Percentiles rank a stretch among this genome's conserved stretches.
Evolutionary conservation across 176 grass and related monocot genomes (phyloP).

Genomic region (Cenchrus purpureus): DNA sequence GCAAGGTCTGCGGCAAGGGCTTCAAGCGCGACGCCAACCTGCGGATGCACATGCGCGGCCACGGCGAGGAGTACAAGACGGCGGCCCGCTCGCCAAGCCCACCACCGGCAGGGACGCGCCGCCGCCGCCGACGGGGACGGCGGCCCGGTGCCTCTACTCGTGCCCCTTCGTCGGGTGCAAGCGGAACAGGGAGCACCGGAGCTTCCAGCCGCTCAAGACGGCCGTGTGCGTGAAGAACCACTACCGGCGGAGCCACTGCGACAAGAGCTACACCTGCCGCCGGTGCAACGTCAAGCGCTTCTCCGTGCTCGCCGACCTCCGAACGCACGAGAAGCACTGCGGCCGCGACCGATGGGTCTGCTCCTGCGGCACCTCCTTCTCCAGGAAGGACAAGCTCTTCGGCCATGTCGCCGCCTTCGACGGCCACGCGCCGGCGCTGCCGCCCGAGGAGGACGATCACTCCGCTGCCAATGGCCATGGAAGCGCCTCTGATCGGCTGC

Average conservation of each 20-base stretch:
- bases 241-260: conserved; percentile 94
- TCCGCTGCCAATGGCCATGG: background rate
- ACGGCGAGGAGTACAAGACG: conserved; percentile 83
- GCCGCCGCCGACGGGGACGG: background rate
- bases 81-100: conserved; percentile 71
- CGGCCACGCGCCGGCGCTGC: conserved; percentile 70
- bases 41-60: conserved; percentile 98
- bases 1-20: conserved; percentile 89
- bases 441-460: conserved; percentile 1
- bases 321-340: conserved; percentile 94
- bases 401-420: conserved; percentile 81
- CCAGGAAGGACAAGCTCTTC: conserved; percentile 96
- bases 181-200: conserved; percentile 72
- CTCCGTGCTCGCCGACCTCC: conserved; percentile 92
- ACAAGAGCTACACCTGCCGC: conserved; percentile 77
- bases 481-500: background rate
- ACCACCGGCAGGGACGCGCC: background rate
- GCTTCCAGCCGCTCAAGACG: conserved; percentile 90
- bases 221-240: conserved; percentile 87
- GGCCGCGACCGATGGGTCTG: conserved; percentile 77
- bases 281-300: conserved; percentile 86
- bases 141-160: conserved; percentile 57
- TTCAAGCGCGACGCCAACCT: conserved; percentile 99
- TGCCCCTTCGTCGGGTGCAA: conserved; percentile 85
- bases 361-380: conserved; percentile 86